A percentile compares a stretch with the other conserved stretches of the same genome.
Evolutionary conservation across 371 early-diverging fungal species (phyloP).

Genomic region (Dinochytrium kinnereticum): DNA sequence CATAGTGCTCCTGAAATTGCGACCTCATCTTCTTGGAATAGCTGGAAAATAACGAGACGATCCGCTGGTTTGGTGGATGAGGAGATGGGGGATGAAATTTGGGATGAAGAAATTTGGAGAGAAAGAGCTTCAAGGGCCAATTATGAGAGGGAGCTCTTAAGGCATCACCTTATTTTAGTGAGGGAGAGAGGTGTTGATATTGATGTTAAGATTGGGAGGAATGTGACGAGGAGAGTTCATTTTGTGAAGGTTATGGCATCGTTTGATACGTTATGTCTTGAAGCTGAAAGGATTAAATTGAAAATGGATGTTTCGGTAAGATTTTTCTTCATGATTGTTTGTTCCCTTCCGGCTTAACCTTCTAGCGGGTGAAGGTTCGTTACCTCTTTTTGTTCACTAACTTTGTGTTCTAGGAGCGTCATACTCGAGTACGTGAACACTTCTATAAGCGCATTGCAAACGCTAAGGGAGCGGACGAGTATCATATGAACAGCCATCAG

Average conservation of each 20-base stretch:
- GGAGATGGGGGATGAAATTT: not conserved
- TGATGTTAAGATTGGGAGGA: slow-evolving; percentile 14
- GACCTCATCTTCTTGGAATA: not conserved
- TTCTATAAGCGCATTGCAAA: not conserved
- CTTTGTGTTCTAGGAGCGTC: slow-evolving; percentile 11
- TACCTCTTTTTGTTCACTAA: no score
- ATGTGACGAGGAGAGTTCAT: slow-evolving; percentile 23
- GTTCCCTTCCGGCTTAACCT: no score
- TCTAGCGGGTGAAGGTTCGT: no score
- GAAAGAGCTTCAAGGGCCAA: slow-evolving; percentile 1
- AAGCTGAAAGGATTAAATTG: slow-evolving; percentile 57
- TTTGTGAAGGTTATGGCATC: slow-evolving; percentile 57
- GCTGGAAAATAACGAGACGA: no score
- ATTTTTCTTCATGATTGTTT: not conserved
- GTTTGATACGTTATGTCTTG: slow-evolving; percentile 52
- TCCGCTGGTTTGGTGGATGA: not conserved
- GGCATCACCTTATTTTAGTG: slow-evolving; percentile 52
- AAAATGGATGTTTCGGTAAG: slow-evolving; percentile 45
- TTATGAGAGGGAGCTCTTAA: slow-evolving; percentile 39
- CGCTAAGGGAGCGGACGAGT: slow-evolving; percentile 11
- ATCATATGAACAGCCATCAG: not conserved
- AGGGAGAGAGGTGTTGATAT: slow-evolving; percentile 40
- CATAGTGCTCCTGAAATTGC: not conserved
- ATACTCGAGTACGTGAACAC: slow-evolving; percentile 11
- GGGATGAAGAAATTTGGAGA: not conserved